These are phyloP conservation scores for Saccharata proteae DNA, from an alignment of 2,329 filamentous ascomycete species.

Conservation along the genomic window DNA sequence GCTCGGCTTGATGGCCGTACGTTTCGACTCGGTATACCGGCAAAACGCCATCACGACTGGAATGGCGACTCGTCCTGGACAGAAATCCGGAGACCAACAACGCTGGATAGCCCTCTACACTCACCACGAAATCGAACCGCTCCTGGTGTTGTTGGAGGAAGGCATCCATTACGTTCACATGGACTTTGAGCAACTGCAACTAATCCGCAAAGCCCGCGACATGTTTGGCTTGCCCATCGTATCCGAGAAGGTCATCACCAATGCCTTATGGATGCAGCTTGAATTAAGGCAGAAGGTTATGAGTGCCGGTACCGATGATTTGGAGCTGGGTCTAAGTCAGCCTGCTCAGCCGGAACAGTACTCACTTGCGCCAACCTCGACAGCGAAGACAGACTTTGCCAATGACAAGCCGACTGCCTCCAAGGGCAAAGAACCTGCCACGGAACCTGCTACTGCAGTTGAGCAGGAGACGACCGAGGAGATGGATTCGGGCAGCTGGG, in stretches of 20 bases:
- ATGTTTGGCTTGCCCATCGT: conserved; percentile 42
- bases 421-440: conserved; percentile 33
- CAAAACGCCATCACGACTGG: conserved; percentile 27
- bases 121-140: conserved; percentile 40
- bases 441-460: background rate
- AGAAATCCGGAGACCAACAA: conserved; percentile 30
- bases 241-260: conserved; percentile 42
- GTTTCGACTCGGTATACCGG: conserved; percentile 41
- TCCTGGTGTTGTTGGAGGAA: conserved; percentile 44
- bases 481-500: conserved; percentile 39
- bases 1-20: conserved; percentile 37
- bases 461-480: conserved; percentile 20
- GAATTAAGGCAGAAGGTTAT: conserved; percentile 43
- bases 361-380: conserved; percentile 12
- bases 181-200: conserved; percentile 46
- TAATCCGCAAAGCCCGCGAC: conserved; percentile 39
- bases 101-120: conserved; percentile 42
- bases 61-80: conserved; percentile 14
- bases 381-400: background rate
- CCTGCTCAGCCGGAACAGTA: conserved; percentile 22
- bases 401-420: conserved; percentile 1
- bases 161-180: conserved; percentile 49
- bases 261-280: conserved; percentile 46
- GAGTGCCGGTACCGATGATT: conserved; percentile 37
- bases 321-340: conserved; percentile 41